Evolutionary conservation across 2,329 filamentous ascomycete species (phyloP), one percentile per base, ranked within the genome.

Genomic region (Sclerotinia subarctica): DNA sequence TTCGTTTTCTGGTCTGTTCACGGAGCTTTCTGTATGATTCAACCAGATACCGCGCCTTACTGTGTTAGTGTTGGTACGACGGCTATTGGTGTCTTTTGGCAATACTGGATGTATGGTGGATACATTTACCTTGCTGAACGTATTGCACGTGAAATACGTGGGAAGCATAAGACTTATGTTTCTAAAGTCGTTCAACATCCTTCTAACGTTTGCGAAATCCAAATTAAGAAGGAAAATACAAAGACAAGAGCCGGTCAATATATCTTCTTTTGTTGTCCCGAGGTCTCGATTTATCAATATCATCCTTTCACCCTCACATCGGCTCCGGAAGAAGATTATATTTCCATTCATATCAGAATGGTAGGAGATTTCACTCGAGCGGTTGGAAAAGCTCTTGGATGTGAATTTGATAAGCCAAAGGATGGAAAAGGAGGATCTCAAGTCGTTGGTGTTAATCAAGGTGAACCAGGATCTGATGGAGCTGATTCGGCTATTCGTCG

Each of bases 1-100:
- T 95, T 95, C 82, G 83, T 94, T 73, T 94, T 95, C 83, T 95
- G 92, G 91, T 89, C 91, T n/a, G 86, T 94, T 75, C 92, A 96
- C 79, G 92, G 92, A 69, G 90, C 90, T 35, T 95, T 93, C 81
- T 94, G 92, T 80, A 94, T 95, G 92, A 94, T 94, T 76, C 91
- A 92, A 79, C 88, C 91, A 64, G 92, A 95, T 77, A 86, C 90
- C 71, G 89, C 90, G 7, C 91, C 92, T 1, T 94, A 91, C 78
- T 94, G 92, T 80, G 83, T 86, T 67, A 88, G 89, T 68, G 82
- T 92, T 69, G 87, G 87, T 70, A 82, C 85, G 13, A 82, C 85
- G 35, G 86, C 87, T 42, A 83, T 89, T 70, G 92, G 91, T 74
- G 90, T 94, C 66, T 95, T 96, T 78, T 95, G 91, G 90, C 89